Base-by-base conservation (phyloP, 2,329 filamentous ascomycete species). In the Gnomoniopsis sp. region DNA sequence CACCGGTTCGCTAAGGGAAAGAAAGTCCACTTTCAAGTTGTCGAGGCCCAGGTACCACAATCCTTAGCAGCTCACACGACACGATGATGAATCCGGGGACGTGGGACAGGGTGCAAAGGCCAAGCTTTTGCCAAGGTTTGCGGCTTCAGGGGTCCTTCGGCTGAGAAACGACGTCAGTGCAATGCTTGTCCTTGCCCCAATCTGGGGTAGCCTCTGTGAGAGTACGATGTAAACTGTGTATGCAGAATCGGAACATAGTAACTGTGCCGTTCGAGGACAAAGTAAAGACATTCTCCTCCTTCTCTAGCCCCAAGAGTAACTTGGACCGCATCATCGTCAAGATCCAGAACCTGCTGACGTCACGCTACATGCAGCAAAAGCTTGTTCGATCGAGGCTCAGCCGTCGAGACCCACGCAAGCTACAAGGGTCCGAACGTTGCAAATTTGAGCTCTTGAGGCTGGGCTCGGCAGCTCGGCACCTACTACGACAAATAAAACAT, bases 111-210 rank as follows among this genome's bases (percentile, higher is more conserved):
- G 57, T 47, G 23, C 34, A 41, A 38, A 47, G 52, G 62, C 60
- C 58, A 63, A 62, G 62, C 62, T 58, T 62, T 63, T 55, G 62
- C 62, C 62, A 63, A 63, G 61, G 57, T 58, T 55, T 47, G 55
- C 43, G 61, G 62, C 55, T 61, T 50, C 38, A 36, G 49, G 56
- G 44, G 23, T 41, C 22, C 15, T 46, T 33, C 21, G 49, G 22
- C 34, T 46, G 41, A 49, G 48, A 26, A 23, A 49, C 59, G 57
- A 61, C 49, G 59, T 61, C 59, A 61, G 52, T 52, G 55, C 34
- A 26, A 58, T 46, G 59, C 48, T 49, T 41, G 34, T 55, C 53
- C 44, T 49, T 38, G 53, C 30, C 19, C n/a, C 12, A 54, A 48
- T 21, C 50, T 48, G 54, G 46, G 46, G 44, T 51, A 38, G 30